Percentiles rank a stretch among this genome's conserved stretches.
Conservation (phyloP, 2,329 filamentous ascomycete species). For the Venturia oleaginea region DNA sequence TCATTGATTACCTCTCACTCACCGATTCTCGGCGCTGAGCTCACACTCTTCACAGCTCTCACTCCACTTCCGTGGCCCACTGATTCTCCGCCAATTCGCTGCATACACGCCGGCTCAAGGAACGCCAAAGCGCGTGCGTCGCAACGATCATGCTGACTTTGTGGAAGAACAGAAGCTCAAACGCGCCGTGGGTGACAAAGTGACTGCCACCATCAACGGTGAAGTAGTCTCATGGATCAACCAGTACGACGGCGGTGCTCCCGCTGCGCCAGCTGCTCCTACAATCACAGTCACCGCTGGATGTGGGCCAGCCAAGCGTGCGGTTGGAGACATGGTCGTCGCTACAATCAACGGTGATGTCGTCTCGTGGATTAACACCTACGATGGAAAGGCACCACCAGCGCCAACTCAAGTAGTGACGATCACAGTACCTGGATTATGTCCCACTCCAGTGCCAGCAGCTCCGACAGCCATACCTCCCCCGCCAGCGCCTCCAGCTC, state of each 20-base stretch:
- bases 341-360: slow-evolving; percentile 49
- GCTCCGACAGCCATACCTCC: slow-evolving; percentile 15
- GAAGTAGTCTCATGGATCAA: slow-evolving; percentile 51
- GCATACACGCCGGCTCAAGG: slow-evolving; percentile 52
- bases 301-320: neutral
- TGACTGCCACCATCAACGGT: slow-evolving; percentile 52
- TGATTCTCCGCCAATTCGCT: slow-evolving; percentile 58
- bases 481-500: slow-evolving; percentile 14
- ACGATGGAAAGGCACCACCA: neutral
- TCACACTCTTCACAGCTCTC: slow-evolving; percentile 46
- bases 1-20: neutral
- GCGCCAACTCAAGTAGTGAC: neutral
- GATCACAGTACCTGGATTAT: neutral
- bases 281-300: slow-evolving; percentile 15
- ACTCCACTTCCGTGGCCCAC: slow-evolving; percentile 62
- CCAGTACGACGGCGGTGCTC: slow-evolving; percentile 36
- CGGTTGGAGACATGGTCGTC: slow-evolving; percentile 12
- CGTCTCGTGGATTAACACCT: slow-evolving; percentile 41
- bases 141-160: slow-evolving; percentile 35
- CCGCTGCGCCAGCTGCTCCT: slow-evolving; percentile 17
- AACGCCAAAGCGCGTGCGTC: slow-evolving; percentile 25
- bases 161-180: slow-evolving; percentile 39
- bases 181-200: slow-evolving; percentile 40
- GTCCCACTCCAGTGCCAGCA: neutral
- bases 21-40: neutral